A percentile compares a stretch with the other conserved stretches of the same genome.
phyloP scores from a whole-genome alignment of 495 filamentous ascomycete species.

The Aspergillus carlsbadensis region DNA sequence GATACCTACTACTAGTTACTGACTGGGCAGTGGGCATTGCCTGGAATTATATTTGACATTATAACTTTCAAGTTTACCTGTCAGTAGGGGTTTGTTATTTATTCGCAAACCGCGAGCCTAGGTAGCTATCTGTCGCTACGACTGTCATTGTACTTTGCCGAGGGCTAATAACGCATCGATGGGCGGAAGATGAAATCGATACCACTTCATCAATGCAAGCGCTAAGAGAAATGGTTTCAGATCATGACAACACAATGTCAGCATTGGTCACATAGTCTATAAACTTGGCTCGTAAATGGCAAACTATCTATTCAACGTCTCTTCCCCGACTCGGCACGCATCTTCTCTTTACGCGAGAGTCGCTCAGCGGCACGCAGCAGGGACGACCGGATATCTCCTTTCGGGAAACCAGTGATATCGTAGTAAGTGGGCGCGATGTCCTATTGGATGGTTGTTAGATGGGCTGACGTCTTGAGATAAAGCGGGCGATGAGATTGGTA shows the following conservation, averaged over 20 bases:
- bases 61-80: no score
- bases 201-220: no score
- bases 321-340: slow-evolving; percentile 43
- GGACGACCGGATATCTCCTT: slow-evolving; percentile 80
- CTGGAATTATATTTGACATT: background rate
- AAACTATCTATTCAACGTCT: slow-evolving; percentile 24
- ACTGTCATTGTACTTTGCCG: background rate
- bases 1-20: background rate
- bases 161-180: no score
- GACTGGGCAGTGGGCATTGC: background rate
- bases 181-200: no score
- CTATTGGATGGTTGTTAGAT: slow-evolving; percentile 28
- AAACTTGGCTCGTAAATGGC: slow-evolving; percentile 9
- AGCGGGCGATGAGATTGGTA: background rate
- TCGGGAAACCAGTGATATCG: slow-evolving; percentile 76
- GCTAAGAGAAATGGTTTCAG: background rate
- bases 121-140: no score
- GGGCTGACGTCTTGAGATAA: slow-evolving; percentile 20
- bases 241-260: background rate
- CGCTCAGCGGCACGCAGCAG: slow-evolving; percentile 74
- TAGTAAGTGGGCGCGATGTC: slow-evolving; percentile 94
- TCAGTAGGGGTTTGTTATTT: no score
- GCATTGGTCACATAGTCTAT: slow-evolving; percentile 9
- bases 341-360: slow-evolving; percentile 68
- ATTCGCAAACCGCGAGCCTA: no score